phyloP scores from a whole-genome alignment of 164 flowering plant genomes.

The Umbilicus rupestris region DNA sequence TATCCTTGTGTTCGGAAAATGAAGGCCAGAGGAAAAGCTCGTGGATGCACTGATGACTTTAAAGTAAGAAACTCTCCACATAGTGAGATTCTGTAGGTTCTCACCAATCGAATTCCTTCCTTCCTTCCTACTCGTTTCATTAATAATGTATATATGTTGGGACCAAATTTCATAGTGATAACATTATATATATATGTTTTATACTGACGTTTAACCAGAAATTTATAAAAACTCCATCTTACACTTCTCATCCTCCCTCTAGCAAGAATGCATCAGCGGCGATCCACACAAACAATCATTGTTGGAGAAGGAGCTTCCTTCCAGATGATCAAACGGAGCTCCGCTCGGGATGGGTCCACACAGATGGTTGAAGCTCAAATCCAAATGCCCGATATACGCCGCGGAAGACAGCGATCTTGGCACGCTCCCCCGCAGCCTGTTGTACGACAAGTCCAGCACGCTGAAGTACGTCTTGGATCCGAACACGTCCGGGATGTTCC shows the following conservation, averaged over 20 bases:
- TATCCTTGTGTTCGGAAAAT: no score
- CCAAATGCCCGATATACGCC: constrained; percentile 34
- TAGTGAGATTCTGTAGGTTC: no score
- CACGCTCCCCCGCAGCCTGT: constrained; percentile 33
- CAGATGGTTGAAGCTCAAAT: constrained; percentile 40
- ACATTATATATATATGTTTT: no score
- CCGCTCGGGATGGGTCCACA: constrained; percentile 38
- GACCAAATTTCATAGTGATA: no score
- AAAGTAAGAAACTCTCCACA: no score
- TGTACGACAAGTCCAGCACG: constrained; percentile 40
- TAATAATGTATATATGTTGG: no score
- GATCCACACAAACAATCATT: constrained; percentile 42
- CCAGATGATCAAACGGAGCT: constrained; percentile 31
- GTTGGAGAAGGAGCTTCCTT: constrained; percentile 28
- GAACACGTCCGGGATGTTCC: constrained; percentile 46
- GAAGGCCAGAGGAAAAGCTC: no score
- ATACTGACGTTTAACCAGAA: no score
- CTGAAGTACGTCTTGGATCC: constrained; percentile 39
- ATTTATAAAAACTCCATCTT: no score
- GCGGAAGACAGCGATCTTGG: constrained; percentile 28
- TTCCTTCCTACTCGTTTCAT: no score
- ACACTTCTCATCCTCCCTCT: background rate
- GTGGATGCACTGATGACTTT: no score
- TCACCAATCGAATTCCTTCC: no score
- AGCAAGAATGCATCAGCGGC: constrained; percentile 20